Evolutionary conservation across 805 yeast species (phyloP).

Genomic region (Metschnikowia cubensis): DNA sequence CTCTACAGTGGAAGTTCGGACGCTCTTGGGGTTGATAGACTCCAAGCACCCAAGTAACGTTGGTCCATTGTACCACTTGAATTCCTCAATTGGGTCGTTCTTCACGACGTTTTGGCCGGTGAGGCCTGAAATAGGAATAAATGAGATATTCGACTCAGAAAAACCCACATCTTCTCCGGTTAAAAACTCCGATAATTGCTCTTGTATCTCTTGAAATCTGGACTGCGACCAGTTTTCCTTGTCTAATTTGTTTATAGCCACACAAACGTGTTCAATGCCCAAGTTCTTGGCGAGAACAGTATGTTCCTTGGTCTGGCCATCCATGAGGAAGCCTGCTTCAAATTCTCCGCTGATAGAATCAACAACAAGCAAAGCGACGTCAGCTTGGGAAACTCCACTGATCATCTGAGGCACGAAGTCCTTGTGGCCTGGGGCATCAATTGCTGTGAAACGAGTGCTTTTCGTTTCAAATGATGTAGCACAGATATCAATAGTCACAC

Average conservation of each 20-base stretch:
- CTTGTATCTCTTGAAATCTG: conserved; percentile 49
- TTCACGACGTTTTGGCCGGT: conserved; percentile 63
- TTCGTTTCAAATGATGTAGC: conserved; percentile 62
- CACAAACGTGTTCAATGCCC: conserved; percentile 58
- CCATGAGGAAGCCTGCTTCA: conserved; percentile 61
- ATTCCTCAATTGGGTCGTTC: conserved; percentile 27
- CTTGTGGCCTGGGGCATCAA: conserved; percentile 83
- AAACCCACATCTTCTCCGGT: conserved; percentile 50
- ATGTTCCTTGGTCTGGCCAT: conserved; percentile 80
- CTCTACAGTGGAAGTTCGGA: conserved; percentile 2
- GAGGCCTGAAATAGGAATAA: conserved; percentile 68
- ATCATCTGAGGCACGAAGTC: conserved; percentile 86
- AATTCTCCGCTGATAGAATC: conserved; percentile 65
- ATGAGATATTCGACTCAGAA: conserved; percentile 36
- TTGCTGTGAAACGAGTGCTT: conserved; percentile 55
- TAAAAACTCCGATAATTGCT: conserved; percentile 49
- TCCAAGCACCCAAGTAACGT: conserved; percentile 43
- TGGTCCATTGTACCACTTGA: conserved; percentile 47
- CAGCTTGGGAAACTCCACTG: conserved; percentile 78
- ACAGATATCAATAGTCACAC: conserved; percentile 77
- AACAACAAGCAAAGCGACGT: conserved; percentile 66
- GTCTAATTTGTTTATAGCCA: conserved; percentile 72
- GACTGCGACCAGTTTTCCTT: conserved; percentile 51
- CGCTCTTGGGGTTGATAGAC: conserved; percentile 16
- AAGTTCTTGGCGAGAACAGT: conserved; percentile 61